Evolutionary conservation across 176 grass and related monocot genomes (phyloP), one percentile per base, ranked within the genome.

Genomic region (Tillandsia leiboldiana): DNA sequence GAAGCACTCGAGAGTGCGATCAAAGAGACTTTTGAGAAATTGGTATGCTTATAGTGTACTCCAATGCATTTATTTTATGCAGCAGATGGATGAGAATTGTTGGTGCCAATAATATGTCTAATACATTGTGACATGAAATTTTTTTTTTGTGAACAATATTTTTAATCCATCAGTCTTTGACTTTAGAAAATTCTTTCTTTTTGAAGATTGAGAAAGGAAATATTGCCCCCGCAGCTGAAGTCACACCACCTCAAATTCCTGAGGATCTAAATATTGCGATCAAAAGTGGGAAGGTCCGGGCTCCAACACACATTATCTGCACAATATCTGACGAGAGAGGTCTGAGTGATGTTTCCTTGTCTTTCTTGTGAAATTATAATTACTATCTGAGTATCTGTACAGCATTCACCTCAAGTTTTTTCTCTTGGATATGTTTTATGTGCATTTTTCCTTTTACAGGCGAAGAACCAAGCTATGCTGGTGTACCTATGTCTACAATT

Each of bases 301-400:
- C 94, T 74, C 94, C 94, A 47, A 99, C 94, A 63, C 94, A 99
- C 75, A 86, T 99, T 58, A 99, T 99, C 84, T 99, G 90, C 80
- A 99, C 94, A 20, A 99, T 99, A 70, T 99, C 94, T 50, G 94
- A 99, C 70, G 94, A 99, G 68, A 90, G 94, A 99, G 94, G 94
- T 99, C 83, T 81, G 79, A 81, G 82, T 84, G 51, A 49, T 73
- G 57, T 8, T 53, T 62, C 58, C 29, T 63, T 70, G 15, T 67
- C 65, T 2, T 54, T 83, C 51, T 73, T 68, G 26, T 54, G 10
- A 17, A 9, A 61, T 15, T 61, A 18, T 61, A 7, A 15, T 61
- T 9, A 20, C 8, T 18, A 10, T 2, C 15, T 61, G 10, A 20
- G 1, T 18, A 10, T 2, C 15, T 61, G 10, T 61, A 6, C 17